Base-by-base conservation (phyloP, 805 yeast genomes). In the Barnettozyma vustinii region DNA sequence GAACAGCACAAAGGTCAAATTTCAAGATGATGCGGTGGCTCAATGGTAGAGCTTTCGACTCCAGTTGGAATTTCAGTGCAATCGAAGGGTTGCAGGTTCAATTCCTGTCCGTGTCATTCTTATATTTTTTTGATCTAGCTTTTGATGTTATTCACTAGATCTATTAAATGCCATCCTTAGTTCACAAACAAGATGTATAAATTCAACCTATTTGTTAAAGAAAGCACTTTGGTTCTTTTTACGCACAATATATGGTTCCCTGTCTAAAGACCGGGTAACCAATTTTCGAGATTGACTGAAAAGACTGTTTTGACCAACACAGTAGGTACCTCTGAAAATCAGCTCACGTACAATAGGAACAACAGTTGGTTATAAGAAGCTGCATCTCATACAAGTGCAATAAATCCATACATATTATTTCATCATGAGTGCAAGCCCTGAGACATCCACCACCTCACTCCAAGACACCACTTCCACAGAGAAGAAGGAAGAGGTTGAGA, bases 81-180 rank as follows among this genome's bases (percentile, higher is more conserved):
- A 80, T 80, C 87, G 81, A 79, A 81, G 80, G 87, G 87, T 77
- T 81, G 87, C 87, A 81, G 86, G 87, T 81, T 81, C 87, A 78
- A 81, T 79, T 81, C 87, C 86, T 81, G 87, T 81, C 84, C 83
- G 85, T 80, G 82, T 79, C 84, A 79, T 50, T 59, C 69, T 64
- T 68, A 40, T 64, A 55, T 58, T 66, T 63, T 53, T 60, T 63
- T 65, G 63, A 43, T 46, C 5, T 5, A n/a, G n/a, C n/a, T n/a
- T n/a, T n/a, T n/a, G n/a, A n/a, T n/a, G n/a, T n/a, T n/a, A n/a
- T n/a, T n/a, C n/a, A n/a, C n/a, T n/a, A n/a, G n/a, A n/a, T n/a
- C n/a, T n/a, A n/a, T n/a, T n/a, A n/a, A n/a, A n/a, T n/a, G n/a
- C n/a, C n/a, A n/a, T n/a, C n/a, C n/a, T n/a, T n/a, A n/a, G n/a